A percentile compares a stretch with the other conserved stretches of the same genome.
phyloP scores from a whole-genome alignment of 2,329 filamentous ascomycete genomes.

The Talaromyces albobiverticillius region DNA sequence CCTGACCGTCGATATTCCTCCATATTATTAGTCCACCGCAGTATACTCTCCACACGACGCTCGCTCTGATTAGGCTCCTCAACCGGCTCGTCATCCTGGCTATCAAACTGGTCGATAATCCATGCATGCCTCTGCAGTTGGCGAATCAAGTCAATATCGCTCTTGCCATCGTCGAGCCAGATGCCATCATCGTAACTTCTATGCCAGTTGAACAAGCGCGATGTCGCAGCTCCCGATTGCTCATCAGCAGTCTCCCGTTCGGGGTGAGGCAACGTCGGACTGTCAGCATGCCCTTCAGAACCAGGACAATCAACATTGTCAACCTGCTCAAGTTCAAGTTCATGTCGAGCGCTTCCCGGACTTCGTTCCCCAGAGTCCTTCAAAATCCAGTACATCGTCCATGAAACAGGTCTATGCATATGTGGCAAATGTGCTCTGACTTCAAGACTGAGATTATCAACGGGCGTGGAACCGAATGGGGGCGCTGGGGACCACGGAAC shows the following conservation, averaged over 20 bases:
- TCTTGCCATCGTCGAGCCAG: conserved; percentile 25
- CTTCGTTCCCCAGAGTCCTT: too few species aligned
- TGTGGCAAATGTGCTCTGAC: conserved; percentile 16
- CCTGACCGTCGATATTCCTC: too few species aligned
- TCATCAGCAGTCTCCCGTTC: conserved; percentile 17
- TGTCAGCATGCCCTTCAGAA: too few species aligned
- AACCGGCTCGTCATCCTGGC: neutral
- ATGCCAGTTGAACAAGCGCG: conserved; percentile 25
- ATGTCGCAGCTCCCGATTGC: conserved; percentile 19
- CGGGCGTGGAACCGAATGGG: conserved; percentile 17
- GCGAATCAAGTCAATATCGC: conserved; percentile 17
- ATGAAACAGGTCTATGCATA: conserved; percentile 16
- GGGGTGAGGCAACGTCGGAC: too few species aligned
- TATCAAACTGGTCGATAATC: conserved; percentile 22
- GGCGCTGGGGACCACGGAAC: conserved; percentile 2
- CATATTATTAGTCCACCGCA: too few species aligned
- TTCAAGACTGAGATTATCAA: conserved; percentile 17
- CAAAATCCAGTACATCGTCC: conserved; percentile 18
- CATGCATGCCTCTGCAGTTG: conserved; percentile 21
- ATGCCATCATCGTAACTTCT: conserved; percentile 21
- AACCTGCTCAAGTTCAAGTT: too few species aligned
- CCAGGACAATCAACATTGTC: too few species aligned
- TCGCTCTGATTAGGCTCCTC: conserved; percentile 10
- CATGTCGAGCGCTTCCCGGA: too few species aligned
- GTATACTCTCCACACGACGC: too few species aligned